A percentile compares a stretch with the other conserved stretches of the same genome.
phyloP scores from a whole-genome alignment of 2,329 filamentous ascomycete species.

The Neonectria neomacrospora region DNA sequence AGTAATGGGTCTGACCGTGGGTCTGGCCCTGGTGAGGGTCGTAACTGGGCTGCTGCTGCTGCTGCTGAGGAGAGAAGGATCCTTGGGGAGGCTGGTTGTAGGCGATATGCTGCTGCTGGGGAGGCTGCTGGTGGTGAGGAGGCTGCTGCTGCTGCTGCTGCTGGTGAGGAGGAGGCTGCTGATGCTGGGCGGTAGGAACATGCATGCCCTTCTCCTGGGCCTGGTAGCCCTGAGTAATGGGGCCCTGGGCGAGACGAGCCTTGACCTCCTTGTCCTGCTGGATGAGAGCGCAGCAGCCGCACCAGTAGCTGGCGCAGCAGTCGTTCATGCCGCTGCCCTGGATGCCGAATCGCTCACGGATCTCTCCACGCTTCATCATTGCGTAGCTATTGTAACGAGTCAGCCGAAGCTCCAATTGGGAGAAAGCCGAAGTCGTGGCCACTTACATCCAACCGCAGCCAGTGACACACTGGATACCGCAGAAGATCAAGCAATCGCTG shows the following conservation, averaged over 20 bases:
- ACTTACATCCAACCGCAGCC: slow-evolving; percentile 58
- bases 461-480: slow-evolving; percentile 52
- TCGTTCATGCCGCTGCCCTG: slow-evolving; percentile 60
- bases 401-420: background rate
- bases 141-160: slow-evolving; percentile 16
- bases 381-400: slow-evolving; percentile 49
- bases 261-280: slow-evolving; percentile 68
- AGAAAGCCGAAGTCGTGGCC: background rate
- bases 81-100: slow-evolving; percentile 32
- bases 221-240: slow-evolving; percentile 52
- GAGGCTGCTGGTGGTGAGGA: slow-evolving; percentile 24
- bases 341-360: slow-evolving; percentile 65
- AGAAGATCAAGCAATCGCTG: slow-evolving; percentile 56
- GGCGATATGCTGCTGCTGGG: slow-evolving; percentile 6
- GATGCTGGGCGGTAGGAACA: slow-evolving; percentile 44
- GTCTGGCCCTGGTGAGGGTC: slow-evolving; percentile 41
- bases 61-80: slow-evolving; percentile 38
- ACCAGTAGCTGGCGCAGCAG: slow-evolving; percentile 65
- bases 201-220: slow-evolving; percentile 52
- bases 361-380: slow-evolving; percentile 64
- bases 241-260: slow-evolving; percentile 41
- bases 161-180: slow-evolving; percentile 14
- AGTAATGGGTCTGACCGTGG: slow-evolving; percentile 33
- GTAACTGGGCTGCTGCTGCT: slow-evolving; percentile 38
- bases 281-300: slow-evolving; percentile 65